phyloP scores from a whole-genome alignment of 257 asterid species.

The Thymus mandschuricus region DNA sequence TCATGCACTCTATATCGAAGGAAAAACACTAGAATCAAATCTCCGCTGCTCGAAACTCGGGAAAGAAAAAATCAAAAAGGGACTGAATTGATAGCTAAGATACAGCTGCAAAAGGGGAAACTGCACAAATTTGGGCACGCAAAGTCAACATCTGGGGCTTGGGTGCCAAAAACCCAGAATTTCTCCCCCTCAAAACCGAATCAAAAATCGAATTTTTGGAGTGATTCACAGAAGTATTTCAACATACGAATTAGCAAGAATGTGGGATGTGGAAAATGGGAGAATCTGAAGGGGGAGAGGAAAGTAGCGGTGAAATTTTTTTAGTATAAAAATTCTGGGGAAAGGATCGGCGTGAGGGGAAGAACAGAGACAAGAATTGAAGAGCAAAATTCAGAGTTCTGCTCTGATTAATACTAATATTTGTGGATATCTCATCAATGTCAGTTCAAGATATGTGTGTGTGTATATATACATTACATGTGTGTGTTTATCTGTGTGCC shows the following conservation, averaged over 20 bases:
- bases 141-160: constrained; percentile 43
- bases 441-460: constrained; percentile 20
- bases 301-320: constrained; percentile 37
- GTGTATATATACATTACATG: neutral
- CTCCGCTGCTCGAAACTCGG: constrained; percentile 21
- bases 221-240: constrained; percentile 19
- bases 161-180: constrained; percentile 31
- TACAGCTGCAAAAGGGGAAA: constrained; percentile 20
- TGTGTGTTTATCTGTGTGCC: neutral
- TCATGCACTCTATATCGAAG: constrained; percentile 5
- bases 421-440: constrained; percentile 27
- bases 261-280: constrained; percentile 15
- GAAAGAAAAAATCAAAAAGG: constrained; percentile 14
- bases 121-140: constrained; percentile 21
- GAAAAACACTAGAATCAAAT: constrained; percentile 19
- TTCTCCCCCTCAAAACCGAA: constrained; percentile 17
- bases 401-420: constrained; percentile 25
- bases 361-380: constrained; percentile 33
- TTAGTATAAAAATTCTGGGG: constrained; percentile 33
- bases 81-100: constrained; percentile 28
- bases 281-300: constrained; percentile 39
- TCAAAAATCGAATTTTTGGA: constrained; percentile 16
- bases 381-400: constrained; percentile 28
- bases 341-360: constrained; percentile 37
- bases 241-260: constrained; percentile 10